Base-by-base conservation (phyloP, 148 eudicot genomes). In the Salicornia ramosissima region DNA sequence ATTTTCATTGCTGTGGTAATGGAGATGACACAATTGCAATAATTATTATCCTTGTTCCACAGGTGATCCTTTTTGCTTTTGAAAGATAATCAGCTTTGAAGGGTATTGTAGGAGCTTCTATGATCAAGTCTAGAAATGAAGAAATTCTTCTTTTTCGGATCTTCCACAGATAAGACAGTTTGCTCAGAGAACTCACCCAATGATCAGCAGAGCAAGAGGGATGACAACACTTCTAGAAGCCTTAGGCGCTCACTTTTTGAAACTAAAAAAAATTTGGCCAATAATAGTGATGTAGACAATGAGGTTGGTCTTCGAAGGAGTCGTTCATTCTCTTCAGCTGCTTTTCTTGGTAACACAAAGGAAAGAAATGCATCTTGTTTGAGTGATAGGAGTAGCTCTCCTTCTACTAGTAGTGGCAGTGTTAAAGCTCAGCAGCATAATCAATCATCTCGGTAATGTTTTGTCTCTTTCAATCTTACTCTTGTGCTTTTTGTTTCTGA, bases 301-400 rank as follows among this genome's bases (percentile, higher is more conserved):
- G 58, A 74, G 71, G 80, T 83, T 60, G 66, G 65, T 69, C 90
- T 88, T 57, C 80, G 92, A 68, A 85, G 89, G 69, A 85, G 97
- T 71, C 88, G 74, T 58, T 88, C 97, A 28, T 91, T 78, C 69
- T 89, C 98, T 49, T 85, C 98, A 42, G 92, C 89, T 70, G 82
- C 83, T 19, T 72, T 81, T 62, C 71, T 71, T 51, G 88, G 79
- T 36, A 64, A 73, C 76, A 78, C 69, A n/a, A 43, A 74, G 15
- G 83, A 72, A 28, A 77, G 65, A 58, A 78, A 79, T 54, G 36
- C 61, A 24, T 52, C 75, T 31, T 70, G 59, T 72, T 72, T 63
- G 16, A 78, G 75, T 58, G 83, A 83, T 61, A 84, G 49, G 24
- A 81, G 80, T 77, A 80, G 83, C 70, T 88, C 92, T 70, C 88